A percentile compares a stretch with the other conserved stretches of the same genome.
phyloP scores from a whole-genome alignment of 352 stramenopile species.

The Globisporangium sylvaticum region DNA sequence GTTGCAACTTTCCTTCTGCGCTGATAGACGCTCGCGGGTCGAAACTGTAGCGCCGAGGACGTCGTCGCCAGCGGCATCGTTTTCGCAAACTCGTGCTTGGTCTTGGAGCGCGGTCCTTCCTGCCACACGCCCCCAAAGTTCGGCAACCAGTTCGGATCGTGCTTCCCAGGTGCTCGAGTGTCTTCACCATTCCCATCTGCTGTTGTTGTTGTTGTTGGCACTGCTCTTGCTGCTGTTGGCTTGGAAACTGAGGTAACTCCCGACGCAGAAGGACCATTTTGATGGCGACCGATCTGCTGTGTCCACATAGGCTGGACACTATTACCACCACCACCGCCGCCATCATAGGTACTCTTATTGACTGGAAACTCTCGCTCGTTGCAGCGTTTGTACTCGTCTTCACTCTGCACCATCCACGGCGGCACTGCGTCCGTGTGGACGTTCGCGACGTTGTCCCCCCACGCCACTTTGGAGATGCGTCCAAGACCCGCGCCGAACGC shows the following conservation, averaged over 20 bases:
- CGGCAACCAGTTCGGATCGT: slow-evolving; percentile 49
- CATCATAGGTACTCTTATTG: too few relatives aligned
- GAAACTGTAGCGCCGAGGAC: slow-evolving; percentile 2
- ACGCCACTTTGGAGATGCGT: slow-evolving; percentile 37
- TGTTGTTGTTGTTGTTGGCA: background rate
- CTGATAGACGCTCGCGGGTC: slow-evolving; percentile 7
- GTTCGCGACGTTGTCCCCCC: slow-evolving; percentile 44
- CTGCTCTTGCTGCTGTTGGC: background rate
- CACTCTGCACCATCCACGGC: slow-evolving; percentile 67
- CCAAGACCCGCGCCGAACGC: slow-evolving; percentile 38
- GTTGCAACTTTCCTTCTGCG: slow-evolving; percentile 1
- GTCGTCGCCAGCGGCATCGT: background rate
- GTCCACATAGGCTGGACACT: background rate
- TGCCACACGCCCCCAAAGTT: slow-evolving; percentile 82
- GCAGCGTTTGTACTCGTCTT: slow-evolving; percentile 67
- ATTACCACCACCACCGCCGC: background rate
- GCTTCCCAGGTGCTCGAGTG: slow-evolving; percentile 8
- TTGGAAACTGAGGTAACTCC: background rate
- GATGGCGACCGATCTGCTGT: background rate
- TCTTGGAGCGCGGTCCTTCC: slow-evolving; percentile 54
- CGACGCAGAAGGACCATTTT: background rate
- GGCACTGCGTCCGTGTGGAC: slow-evolving; percentile 61
- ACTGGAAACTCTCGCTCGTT: slow-evolving; percentile 28
- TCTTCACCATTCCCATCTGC: slow-evolving; percentile 10
- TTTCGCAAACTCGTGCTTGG: slow-evolving; percentile 49